A percentile compares a stretch with the other conserved stretches of the same genome.
These are phyloP conservation scores for Globisporangium okanoganense DNA, from an alignment of 352 stramenopile species.

Conservation along the genomic window DNA sequence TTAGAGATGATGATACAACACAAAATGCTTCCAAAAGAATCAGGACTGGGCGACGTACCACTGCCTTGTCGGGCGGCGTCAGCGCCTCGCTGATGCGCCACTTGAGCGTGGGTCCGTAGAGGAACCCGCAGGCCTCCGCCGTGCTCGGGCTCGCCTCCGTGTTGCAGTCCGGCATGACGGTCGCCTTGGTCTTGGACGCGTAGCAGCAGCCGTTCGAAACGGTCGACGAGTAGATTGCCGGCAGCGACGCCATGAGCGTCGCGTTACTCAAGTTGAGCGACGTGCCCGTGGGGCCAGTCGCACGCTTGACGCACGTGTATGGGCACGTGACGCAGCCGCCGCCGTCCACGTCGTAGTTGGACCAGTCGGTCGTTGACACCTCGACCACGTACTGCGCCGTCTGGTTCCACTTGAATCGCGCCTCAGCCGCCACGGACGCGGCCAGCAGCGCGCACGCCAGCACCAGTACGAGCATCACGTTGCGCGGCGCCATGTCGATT, in stretches of 20 bases:
- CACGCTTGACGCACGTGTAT: slow-evolving; percentile 79
- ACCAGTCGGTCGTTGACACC: slow-evolving; percentile 70
- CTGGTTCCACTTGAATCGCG: slow-evolving; percentile 63
- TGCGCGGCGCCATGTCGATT: background rate
- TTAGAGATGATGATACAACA: background rate
- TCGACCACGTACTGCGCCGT: slow-evolving; percentile 63
- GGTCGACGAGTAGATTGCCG: slow-evolving; percentile 66
- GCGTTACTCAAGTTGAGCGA: slow-evolving; percentile 80
- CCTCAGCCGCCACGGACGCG: slow-evolving; percentile 13
- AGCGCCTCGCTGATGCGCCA: slow-evolving; percentile 72
- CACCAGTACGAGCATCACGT: slow-evolving; percentile 12
- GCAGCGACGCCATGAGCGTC: slow-evolving; percentile 62
- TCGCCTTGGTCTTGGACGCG: slow-evolving; percentile 32
- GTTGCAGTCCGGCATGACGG: slow-evolving; percentile 56
- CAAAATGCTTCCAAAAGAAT: background rate
- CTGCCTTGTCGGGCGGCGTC: slow-evolving; percentile 37
- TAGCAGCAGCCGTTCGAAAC: slow-evolving; percentile 83
- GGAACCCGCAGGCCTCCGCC: slow-evolving; percentile 74
- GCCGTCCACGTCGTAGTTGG: slow-evolving; percentile 74
- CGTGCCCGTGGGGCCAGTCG: slow-evolving; percentile 67
- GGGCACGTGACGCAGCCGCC: slow-evolving; percentile 83
- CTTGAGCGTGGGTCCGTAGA: slow-evolving; percentile 79
- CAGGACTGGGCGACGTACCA: slow-evolving; percentile 17
- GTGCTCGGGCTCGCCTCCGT: slow-evolving; percentile 50
- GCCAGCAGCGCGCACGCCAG: slow-evolving; percentile 18